Conservation (phyloP, 1,284 basidiomycete species). For the Puccinia hordei region DNA sequence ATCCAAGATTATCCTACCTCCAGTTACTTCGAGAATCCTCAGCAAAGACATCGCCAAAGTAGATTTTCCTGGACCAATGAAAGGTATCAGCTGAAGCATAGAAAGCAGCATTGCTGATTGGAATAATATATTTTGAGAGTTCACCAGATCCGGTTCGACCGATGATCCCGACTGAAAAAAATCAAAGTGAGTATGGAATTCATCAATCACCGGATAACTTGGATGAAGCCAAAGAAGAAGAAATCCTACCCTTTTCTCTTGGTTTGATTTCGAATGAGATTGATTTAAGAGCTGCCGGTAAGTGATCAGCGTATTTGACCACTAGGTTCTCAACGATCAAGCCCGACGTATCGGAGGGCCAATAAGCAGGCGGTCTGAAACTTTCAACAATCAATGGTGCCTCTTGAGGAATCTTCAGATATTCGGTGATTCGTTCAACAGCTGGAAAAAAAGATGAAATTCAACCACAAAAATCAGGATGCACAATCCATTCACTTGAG, state of each 20-base stretch:
- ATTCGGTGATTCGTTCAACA: conserved; percentile 56
- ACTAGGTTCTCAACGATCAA: conserved; percentile 54
- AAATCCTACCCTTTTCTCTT: conserved; percentile 54
- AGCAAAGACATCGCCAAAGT: conserved; percentile 55
- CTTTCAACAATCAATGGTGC: conserved; percentile 49
- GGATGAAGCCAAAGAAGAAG: not conserved
- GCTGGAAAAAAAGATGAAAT: conserved; percentile 36
- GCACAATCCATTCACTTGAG: too few species aligned
- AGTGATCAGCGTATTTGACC: conserved; percentile 54
- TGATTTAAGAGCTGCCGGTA: conserved; percentile 55
- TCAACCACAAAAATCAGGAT: not conserved
- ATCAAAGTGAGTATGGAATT: not conserved
- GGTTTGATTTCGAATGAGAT: conserved; percentile 56
- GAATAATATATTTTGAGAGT: too few species aligned
- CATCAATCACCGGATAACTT: not conserved
- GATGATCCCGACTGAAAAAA: conserved; percentile 22
- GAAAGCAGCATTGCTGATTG: not conserved
- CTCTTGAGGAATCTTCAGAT: conserved; percentile 55
- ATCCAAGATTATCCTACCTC: conserved; percentile 55
- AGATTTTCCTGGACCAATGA: conserved; percentile 56
- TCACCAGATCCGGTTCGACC: conserved; percentile 41
- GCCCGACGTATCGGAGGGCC: conserved; percentile 46
- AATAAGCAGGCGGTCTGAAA: conserved; percentile 48
- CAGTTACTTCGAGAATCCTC: conserved; percentile 53
- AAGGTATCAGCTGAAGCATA: conserved; percentile 29